Base-by-base conservation (phyloP, 441 rosid species). In the Theobroma grandiflorum region DNA sequence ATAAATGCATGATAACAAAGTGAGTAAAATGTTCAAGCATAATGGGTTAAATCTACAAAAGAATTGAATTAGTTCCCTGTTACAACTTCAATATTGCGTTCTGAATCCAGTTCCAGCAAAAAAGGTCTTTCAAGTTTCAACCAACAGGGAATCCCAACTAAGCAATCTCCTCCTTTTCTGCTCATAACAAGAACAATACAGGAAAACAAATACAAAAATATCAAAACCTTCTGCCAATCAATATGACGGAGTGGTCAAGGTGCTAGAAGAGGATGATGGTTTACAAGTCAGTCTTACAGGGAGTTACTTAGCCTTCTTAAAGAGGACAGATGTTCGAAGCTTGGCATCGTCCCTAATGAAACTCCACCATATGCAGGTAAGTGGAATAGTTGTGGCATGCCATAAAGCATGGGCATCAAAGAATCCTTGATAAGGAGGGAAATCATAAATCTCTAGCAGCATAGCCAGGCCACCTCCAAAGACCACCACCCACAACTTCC, bases 311-410 rank as follows among this genome's bases (percentile, higher is more conserved):
- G 87, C 79, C 86, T 91, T 93, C 86, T 92, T 92, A 47, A 87
- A 79, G 71, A 93, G 88, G 72, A 53, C 64, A 26, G 86, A 72
- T 33, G 98, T 91, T 79, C 90, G 77, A 66, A 90, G 84, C 85
- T 84, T 91, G 0, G 98, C 94, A 37, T 96, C 99, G 12, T 93
- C 98, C 65, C 90, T 83, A 77, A 95, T 84, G 86, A 95, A 95
- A 87, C 99, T 95, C 99, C 99, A 96, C 98, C 98, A 95, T 38
- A 93, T 82, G 84, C 86, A 87, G 70, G 98, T 92, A 6, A 96
- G 90, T 12, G 98, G 98, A 50, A 96, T 73, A 3, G 97, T 92
- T 7, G 92, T 86, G 1, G 96, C 91, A 40, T 96, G 97, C 98
- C 99, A 96, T 40, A 93, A 80, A 18, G 98, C 89, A 80, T 96